A percentile compares a stretch with the other conserved stretches of the same genome.
phyloP scores from a whole-genome alignment of 257 asterid species.

The Apocynum venetum region DNA sequence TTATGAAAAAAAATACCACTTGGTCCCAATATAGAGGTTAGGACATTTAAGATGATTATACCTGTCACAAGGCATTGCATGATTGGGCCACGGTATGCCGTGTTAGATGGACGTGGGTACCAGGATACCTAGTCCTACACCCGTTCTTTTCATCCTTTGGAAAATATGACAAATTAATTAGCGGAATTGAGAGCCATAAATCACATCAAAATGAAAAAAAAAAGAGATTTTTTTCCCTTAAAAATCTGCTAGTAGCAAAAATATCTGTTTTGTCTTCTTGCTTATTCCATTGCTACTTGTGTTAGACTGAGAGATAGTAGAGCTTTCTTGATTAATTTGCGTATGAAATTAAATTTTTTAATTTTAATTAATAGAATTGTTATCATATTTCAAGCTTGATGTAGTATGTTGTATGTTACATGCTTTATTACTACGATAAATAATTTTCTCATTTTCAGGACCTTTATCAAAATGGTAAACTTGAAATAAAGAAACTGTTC shows the following conservation, averaged over 20 bases:
- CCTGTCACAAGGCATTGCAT: background rate
- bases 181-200: background rate
- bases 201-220: constrained; percentile 10
- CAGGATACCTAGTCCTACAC: background rate
- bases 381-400: no score
- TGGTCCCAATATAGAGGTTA: background rate
- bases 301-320: background rate
- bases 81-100: background rate
- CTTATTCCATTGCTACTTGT: background rate
- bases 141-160: background rate
- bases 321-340: background rate
- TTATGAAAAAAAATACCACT: background rate
- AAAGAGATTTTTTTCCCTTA: background rate
- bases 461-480: no score
- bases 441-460: background rate
- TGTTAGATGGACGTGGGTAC: background rate
- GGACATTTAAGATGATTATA: background rate
- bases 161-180: background rate
- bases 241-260: background rate
- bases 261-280: constrained; percentile 18
- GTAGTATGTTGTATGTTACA: no score
- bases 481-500: background rate
- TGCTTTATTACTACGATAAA: background rate
- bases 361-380: no score
- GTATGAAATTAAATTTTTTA: background rate